Base-by-base conservation (phyloP, 2,329 filamentous ascomycete species). In the Nigrograna mackinnonii region DNA sequence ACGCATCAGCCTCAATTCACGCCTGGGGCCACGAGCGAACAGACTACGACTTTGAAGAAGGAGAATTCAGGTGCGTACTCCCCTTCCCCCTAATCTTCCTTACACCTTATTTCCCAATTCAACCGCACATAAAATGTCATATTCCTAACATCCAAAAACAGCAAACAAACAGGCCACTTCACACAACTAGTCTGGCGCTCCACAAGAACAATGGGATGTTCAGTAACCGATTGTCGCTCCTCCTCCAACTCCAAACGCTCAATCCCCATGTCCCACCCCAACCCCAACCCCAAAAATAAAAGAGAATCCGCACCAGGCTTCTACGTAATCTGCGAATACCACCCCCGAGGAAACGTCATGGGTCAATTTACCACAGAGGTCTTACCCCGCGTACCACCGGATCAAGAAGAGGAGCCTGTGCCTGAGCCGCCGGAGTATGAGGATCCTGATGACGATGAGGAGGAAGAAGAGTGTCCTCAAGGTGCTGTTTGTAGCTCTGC, bases 1-100 rank as follows among this genome's bases (percentile, higher is more conserved):
- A 85, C 57, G 79, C 77, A 1, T 77, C 77, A 0, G 71, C 75
- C 3, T 76, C 79, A 37, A 73, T 91, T n/a, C 77, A 80, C 33
- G 79, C 77, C 2, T 91, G 87, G 86, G 87, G 81, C 14, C 52
- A 76, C 50, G 84, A 88, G 67, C 64, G 79, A 9, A 55, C 63
- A 0, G 44, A 71, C 5, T 91, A 89, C 60, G 66, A 85, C 52
- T 91, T 80, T 62, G 50, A 58, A 2, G 60, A 76, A 1, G 78
- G 77, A 7, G 33, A 42, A 5, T 42, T 0, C 76, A 76, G 37
- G 48, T 48, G 35, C 4, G 37, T 18, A 14, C 5, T n/a, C n/a
- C n/a, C n/a, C n/a, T 18, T 5, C 9, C 12, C 32, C 12, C 31
- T 13, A 19, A 88, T 78, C 62, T 49, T 55, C n/a, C 35, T 38